Percentiles rank a stretch among this genome's conserved stretches.
phyloP scores from a whole-genome alignment of 371 early-diverging fungal species.

The Chytridium lagenaria region DNA sequence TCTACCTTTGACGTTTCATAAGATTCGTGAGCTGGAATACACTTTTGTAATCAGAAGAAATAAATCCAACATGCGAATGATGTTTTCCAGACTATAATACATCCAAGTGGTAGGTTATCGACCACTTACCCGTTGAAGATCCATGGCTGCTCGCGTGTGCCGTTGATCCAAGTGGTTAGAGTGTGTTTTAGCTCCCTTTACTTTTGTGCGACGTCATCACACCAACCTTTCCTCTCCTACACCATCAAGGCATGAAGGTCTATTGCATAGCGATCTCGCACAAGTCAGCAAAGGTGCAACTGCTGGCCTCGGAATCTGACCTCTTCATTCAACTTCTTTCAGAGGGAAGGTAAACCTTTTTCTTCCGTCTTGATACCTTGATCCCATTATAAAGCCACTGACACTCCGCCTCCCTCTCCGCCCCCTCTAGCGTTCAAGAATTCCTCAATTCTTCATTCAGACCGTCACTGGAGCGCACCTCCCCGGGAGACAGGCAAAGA shows the following conservation, averaged over 20 bases:
- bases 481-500: conserved; percentile 81
- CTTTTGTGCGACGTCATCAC: too few relatives aligned
- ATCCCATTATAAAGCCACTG: neutral
- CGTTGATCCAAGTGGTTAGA: too few relatives aligned
- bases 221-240: too few relatives aligned
- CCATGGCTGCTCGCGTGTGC: too few relatives aligned
- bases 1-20: too few relatives aligned
- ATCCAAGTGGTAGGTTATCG: too few relatives aligned
- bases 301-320: conserved; percentile 72
- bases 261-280: conserved; percentile 23
- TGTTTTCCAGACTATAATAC: too few relatives aligned
- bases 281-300: conserved; percentile 4
- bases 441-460: conserved; percentile 82
- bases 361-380: conserved; percentile 16
- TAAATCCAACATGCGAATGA: too few relatives aligned
- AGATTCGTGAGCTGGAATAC: too few relatives aligned
- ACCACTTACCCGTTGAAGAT: too few relatives aligned
- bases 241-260: conserved; percentile 30
- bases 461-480: conserved; percentile 88
- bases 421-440: conserved; percentile 76
- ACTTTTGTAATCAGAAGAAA: too few relatives aligned
- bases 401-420: neutral
- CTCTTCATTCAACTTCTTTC: conserved; percentile 87
- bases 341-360: conserved; percentile 74
- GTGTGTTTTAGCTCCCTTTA: too few relatives aligned